Evolutionary conservation across 2,329 filamentous ascomycete genomes (phyloP), one percentile per base, ranked within the genome.

Genomic region (Hypoxylon sp.): DNA sequence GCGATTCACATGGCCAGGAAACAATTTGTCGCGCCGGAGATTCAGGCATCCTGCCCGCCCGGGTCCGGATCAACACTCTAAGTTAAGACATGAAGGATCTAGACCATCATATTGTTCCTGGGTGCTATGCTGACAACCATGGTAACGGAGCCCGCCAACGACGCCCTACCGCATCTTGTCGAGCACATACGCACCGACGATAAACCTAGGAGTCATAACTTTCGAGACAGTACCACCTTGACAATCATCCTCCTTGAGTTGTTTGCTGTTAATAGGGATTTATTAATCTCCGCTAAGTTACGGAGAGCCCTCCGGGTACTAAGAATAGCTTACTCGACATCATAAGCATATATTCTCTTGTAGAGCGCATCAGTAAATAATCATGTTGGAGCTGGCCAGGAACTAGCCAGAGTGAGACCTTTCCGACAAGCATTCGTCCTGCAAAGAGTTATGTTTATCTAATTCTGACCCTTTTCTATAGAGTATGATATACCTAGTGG

Each of bases 21-120:
- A 43, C 17, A 43, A 13, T 41, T 21, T 14, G 23, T 30, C 17
- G 38, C 14, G 17, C 23, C 34, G 21, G 32, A 32, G 30, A 49
- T 41, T 46, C 56, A 45, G 45, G 21, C 23, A 50, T 43, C 17
- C 45, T 43, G n/a, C 55, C 45, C 38, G 10, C n/a, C 43, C 21
- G 56, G 30, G 9, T 5, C 56, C 56, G 11, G 11, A 11, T 28
- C 17, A 14, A 43, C 3, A 17, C 13, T 14, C 13, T 23, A 19
- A 56, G 52, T 10, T 23, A 19, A 56, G 52, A 56, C 52, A 46
- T 46, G 52, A 6, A n/a, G 9, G 25, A 32, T 56, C 52, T 56
- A 46, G 52, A 56, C 52, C 52, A 6, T 34, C 21, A n/a, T 30
- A 9, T 32, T 56, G 51, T 55, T 30, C 21, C 25, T 10, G 14